phyloP scores from a whole-genome alignment of 2,329 filamentous ascomycete species.

The Aspergillus neotritici region DNA sequence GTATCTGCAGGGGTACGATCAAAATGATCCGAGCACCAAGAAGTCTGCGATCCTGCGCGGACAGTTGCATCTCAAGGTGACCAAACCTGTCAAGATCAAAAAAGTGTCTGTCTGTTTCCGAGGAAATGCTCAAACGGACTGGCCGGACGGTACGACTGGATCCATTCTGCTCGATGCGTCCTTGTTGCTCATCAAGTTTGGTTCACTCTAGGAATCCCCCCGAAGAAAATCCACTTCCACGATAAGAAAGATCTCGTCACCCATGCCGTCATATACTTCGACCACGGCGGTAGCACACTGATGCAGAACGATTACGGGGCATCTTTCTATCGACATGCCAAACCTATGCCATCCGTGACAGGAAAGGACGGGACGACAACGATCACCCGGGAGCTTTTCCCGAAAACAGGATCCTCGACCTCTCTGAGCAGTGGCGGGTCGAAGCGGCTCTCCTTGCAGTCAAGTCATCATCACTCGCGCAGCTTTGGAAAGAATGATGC shows the following conservation, averaged over 20 bases:
- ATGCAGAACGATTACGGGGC: conserved; percentile 58
- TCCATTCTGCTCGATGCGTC: neutral
- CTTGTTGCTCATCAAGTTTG: conserved; percentile 5
- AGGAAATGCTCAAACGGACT: conserved; percentile 82
- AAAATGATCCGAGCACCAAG: conserved; percentile 49
- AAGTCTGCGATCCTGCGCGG: conserved; percentile 81
- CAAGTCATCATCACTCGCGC: conserved; percentile 72
- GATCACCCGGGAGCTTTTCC: conserved; percentile 31
- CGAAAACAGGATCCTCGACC: conserved; percentile 36
- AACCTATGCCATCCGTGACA: conserved; percentile 23
- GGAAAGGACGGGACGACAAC: conserved; percentile 30
- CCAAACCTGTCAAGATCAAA: conserved; percentile 90
- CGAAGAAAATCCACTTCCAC: conserved; percentile 72
- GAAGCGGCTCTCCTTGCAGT: conserved; percentile 70
- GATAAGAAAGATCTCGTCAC: conserved; percentile 83
- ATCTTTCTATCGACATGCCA: conserved; percentile 55
- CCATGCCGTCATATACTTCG: conserved; percentile 90
- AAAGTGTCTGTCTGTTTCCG: conserved; percentile 80
- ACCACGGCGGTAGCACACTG: conserved; percentile 44
- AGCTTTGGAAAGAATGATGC: conserved; percentile 79
- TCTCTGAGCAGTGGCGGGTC: conserved; percentile 44
- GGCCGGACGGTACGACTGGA: conserved; percentile 67
- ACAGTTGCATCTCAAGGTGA: conserved; percentile 71
- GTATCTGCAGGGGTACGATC: conserved; percentile 46
- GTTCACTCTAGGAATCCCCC: conserved; percentile 63